Base-by-base conservation (phyloP, 2,329 filamentous ascomycete genomes). In the Torrubiellomyces zombiae region DNA sequence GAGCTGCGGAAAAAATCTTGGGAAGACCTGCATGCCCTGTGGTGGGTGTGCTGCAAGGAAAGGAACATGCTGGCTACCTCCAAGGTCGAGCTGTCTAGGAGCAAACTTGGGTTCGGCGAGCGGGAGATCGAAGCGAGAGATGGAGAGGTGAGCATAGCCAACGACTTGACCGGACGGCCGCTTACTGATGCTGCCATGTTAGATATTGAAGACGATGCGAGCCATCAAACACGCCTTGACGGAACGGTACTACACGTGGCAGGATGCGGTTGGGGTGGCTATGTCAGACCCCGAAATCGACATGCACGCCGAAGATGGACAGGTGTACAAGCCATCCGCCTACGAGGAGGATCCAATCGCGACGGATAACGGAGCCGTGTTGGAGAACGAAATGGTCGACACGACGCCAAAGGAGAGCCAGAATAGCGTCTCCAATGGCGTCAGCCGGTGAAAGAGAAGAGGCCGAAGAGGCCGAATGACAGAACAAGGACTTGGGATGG, bases 41-140 rank as follows among this genome's bases (percentile, higher is more conserved):
- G 86, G 83, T 98, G 85, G 82, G 68, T 83, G 28, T 95, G 89
- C 48, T 67, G 77, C 31, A 83, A 80, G 56, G 89, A 98, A 57
- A 64, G 79, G 41, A 98, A 98, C 54, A 69, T 80, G 38, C 69
- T 95, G 38, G 63, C 71, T n/a, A 95, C 91, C 16, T 73, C 76
- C 37, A 61, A 62, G 26, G 51, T 62, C 29, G 82, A 92, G 57
- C 64, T 80, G 39, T 44, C 57, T 16, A 66, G 76, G 37, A 45
- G 78, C 28, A 60, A 75, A 35, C 61, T 80, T 24, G 72, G 75
- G 15, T 89, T 78, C 42, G 86, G 86, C 37, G 65, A 74, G 14
- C 58, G 56, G 21, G 80, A 92, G 55, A 59, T 66, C 21, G 53
- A 60, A 12, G 44, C 53, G 21, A 68, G 89, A 34, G 67, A 82